Base-by-base conservation (phyloP, 257 asterid genomes). In the Nicotiana paniculata region DNA sequence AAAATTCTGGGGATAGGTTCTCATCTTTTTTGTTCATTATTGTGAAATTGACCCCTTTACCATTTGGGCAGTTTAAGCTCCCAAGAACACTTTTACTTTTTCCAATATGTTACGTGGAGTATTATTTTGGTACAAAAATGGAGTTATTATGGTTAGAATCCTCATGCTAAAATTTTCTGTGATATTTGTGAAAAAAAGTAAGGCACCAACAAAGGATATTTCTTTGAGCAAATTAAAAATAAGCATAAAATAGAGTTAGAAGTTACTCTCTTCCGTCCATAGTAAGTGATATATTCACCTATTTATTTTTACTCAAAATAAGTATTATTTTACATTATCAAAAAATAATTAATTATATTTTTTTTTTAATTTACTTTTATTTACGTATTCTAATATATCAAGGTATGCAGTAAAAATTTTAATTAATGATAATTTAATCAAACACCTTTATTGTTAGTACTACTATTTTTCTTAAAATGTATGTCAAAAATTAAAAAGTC, bases 1-100 rank as follows among this genome's bases (percentile, higher is more conserved):
- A 28, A 87, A 84, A 80, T 74, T 81, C 86, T 77, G 67, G 77
- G 86, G 82, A 81, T 66, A 86, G 84, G 83, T 32, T 81, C 86
- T 74, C 51, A 72, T 30, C 82, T 83, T 77, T 81, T 81, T 85
- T 26, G 3, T 12, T 43, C 88, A 78, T 91, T 84, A 87, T 90
- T 89, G 83, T 83, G 62, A 55, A 74, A 84, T 88, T 85, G 83
- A 82, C 88, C 81, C 83, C 66, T 54, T 68, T 80, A 4, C 58
- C 26, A 48, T 26, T 74, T 70, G 35, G 64, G 59, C 77, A 76
- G 81, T 86, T 82, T 78, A 80, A 82, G 76, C 77, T 82, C 85
- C 85, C 80, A 61, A 70, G 77, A 63, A 63, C 6, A 33, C 8
- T 39, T 70, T 48, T 48, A 7, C 43, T 13, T 2, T 26, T 74